Evolutionary conservation across 2,329 filamentous ascomycete species (phyloP).

Genomic region (Epichloe typhina): DNA sequence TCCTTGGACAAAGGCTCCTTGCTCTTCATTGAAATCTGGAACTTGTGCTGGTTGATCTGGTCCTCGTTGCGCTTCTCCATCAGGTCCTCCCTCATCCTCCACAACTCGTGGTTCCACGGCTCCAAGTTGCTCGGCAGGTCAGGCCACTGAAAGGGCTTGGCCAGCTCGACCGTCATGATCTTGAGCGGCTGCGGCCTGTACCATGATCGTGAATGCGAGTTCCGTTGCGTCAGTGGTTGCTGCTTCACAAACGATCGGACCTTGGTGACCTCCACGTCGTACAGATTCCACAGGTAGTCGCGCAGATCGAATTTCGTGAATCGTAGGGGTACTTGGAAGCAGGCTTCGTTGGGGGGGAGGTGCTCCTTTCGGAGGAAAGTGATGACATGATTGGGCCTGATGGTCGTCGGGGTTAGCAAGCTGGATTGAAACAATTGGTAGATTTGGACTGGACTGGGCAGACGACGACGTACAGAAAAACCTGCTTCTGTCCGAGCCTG

Average conservation of each 20-base stretch:
- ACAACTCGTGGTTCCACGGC: constrained; percentile 52
- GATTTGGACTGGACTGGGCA: too few relatives aligned
- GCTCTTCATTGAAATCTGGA: constrained; percentile 27
- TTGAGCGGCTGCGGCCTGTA: constrained; percentile 65
- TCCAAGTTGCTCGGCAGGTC: constrained; percentile 47
- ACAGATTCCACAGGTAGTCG: constrained; percentile 84
- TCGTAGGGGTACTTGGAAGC: constrained; percentile 78
- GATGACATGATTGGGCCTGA: constrained; percentile 69
- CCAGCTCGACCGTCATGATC: constrained; percentile 90
- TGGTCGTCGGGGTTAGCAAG: neutral
- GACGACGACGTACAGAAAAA: constrained; percentile 36
- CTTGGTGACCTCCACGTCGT: constrained; percentile 57
- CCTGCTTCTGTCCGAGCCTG: constrained; percentile 37
- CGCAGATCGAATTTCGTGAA: constrained; percentile 95
- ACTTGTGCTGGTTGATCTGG: constrained; percentile 19
- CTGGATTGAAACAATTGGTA: neutral
- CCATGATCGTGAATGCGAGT: constrained; percentile 38
- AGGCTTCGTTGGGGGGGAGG: constrained; percentile 71
- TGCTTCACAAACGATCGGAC: constrained; percentile 70
- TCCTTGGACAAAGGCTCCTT: constrained; percentile 27
- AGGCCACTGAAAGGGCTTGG: constrained; percentile 80
- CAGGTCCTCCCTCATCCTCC: constrained; percentile 36
- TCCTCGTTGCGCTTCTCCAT: constrained; percentile 26
- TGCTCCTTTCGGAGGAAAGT: constrained; percentile 60
- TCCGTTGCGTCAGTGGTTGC: constrained; percentile 40